Conservation (phyloP, 768 basidiomycete genomes). For the Lactarius tabidus region DNA sequence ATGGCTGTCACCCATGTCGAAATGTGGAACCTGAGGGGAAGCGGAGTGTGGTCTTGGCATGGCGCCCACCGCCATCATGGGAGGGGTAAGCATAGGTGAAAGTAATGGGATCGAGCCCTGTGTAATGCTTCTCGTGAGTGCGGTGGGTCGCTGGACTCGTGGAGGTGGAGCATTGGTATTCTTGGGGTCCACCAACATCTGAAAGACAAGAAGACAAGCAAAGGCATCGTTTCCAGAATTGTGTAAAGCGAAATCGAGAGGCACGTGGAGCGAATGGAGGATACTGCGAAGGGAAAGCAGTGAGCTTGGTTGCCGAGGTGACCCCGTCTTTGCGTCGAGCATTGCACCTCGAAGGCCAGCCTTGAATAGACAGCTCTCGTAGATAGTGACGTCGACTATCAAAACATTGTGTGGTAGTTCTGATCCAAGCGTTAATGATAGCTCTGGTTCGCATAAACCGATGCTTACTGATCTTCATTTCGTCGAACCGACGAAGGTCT, state of each 20-base stretch:
- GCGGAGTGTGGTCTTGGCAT: constrained; percentile 17
- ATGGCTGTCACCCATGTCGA: constrained; percentile 3
- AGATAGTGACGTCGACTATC: constrained; percentile 57
- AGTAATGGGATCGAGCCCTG: constrained; percentile 15
- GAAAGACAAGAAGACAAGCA: constrained; percentile 61
- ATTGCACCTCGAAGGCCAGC: constrained; percentile 56
- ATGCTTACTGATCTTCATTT: constrained; percentile 74
- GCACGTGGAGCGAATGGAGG: constrained; percentile 53
- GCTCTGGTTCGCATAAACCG: constrained; percentile 10
- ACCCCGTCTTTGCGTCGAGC: constrained; percentile 55
- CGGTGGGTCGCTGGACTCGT: constrained; percentile 2
- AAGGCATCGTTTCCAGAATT: constrained; percentile 84
- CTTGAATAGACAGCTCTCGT: constrained; percentile 60
- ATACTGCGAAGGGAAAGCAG: constrained; percentile 60
- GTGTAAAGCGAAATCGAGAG: constrained; percentile 45
- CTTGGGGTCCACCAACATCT: constrained; percentile 60
- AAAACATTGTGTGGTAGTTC: constrained; percentile 74
- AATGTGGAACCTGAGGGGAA: constrained; percentile 5
- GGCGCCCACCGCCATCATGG: constrained; percentile 1
- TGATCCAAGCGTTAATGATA: constrained; percentile 30
- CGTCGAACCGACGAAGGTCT: constrained; percentile 61
- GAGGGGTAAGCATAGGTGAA: constrained; percentile 21
- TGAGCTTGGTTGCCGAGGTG: constrained; percentile 47
- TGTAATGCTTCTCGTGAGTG: background rate
- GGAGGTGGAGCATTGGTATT: constrained; percentile 34